These are phyloP conservation scores for Polytolypa hystricis DNA, from an alignment of 2,329 filamentous ascomycete genomes.

Conservation along the genomic window DNA sequence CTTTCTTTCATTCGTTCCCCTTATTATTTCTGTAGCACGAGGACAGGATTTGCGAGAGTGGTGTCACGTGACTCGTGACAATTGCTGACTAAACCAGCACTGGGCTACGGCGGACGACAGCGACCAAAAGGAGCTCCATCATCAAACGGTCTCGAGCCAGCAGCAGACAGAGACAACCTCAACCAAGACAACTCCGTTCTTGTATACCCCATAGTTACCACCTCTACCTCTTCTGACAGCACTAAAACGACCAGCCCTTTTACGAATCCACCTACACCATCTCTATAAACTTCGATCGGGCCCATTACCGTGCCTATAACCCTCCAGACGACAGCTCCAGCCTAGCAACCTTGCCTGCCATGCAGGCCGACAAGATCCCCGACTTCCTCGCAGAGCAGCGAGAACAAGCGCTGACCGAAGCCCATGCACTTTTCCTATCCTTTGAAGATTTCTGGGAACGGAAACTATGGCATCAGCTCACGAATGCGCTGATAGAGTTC, in stretches of 20 bases:
- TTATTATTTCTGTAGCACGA: no score
- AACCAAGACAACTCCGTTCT: not conserved
- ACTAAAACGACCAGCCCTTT: no score
- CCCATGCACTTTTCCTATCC: conserved; percentile 76
- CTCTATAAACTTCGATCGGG: no score
- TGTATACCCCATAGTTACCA: not conserved
- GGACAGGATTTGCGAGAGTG: no score
- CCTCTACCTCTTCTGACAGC: not conserved
- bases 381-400: conserved; percentile 88
- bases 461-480: conserved; percentile 98
- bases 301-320: no score
- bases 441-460: conserved; percentile 98
- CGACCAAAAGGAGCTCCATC: not conserved
- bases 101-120: not conserved
- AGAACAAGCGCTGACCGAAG: conserved; percentile 73
- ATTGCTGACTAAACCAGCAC: no score
- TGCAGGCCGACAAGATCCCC: conserved; percentile 79
- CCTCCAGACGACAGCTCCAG: not conserved
- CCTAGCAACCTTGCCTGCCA: conserved; percentile 33
- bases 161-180: not conserved
- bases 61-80: no score
- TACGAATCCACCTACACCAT: no score
- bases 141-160: not conserved
- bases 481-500: conserved; percentile 75
- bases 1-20: no score